A percentile compares a stretch with the other conserved stretches of the same genome.
Evolutionary conservation across 2,329 filamentous ascomycete species (phyloP).

Genomic region (Arthrobotrys entomopaga): DNA sequence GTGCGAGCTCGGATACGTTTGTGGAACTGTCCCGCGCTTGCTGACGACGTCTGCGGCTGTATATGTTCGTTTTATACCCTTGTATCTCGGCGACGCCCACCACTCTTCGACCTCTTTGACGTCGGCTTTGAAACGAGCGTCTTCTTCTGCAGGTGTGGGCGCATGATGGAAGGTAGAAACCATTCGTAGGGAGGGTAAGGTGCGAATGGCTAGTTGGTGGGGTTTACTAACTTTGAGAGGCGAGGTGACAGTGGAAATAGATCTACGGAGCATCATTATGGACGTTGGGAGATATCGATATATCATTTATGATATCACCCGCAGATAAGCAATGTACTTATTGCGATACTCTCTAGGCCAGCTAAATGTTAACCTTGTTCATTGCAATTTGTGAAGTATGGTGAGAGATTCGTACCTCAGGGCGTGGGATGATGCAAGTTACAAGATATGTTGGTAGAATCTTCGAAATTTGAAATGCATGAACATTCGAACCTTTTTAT

Average conservation of each 20-base stretch:
- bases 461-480: too few species aligned
- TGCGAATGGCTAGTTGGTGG: constrained; percentile 8
- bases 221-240: constrained; percentile 36
- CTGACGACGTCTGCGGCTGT: constrained; percentile 89
- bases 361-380: too few species aligned
- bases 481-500: too few species aligned
- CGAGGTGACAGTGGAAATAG: constrained; percentile 27
- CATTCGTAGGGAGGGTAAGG: constrained; percentile 31
- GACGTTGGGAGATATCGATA: too few species aligned
- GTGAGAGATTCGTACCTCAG: too few species aligned
- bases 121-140: constrained; percentile 84
- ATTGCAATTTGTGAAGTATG: too few species aligned
- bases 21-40: constrained; percentile 87
- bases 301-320: too few species aligned
- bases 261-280: constrained; percentile 39
- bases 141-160: constrained; percentile 67
- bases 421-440: too few species aligned
- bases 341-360: too few species aligned
- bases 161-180: constrained; percentile 55
- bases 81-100: constrained; percentile 87
- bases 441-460: too few species aligned
- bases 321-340: too few species aligned
- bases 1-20: constrained; percentile 88
- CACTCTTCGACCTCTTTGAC: constrained; percentile 85
- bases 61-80: constrained; percentile 91